A percentile compares a stretch with the other conserved stretches of the same genome.
These are phyloP conservation scores for Phytopythium oedochilum DNA, from an alignment of 352 stramenopile genomes.

Conservation along the genomic window DNA sequence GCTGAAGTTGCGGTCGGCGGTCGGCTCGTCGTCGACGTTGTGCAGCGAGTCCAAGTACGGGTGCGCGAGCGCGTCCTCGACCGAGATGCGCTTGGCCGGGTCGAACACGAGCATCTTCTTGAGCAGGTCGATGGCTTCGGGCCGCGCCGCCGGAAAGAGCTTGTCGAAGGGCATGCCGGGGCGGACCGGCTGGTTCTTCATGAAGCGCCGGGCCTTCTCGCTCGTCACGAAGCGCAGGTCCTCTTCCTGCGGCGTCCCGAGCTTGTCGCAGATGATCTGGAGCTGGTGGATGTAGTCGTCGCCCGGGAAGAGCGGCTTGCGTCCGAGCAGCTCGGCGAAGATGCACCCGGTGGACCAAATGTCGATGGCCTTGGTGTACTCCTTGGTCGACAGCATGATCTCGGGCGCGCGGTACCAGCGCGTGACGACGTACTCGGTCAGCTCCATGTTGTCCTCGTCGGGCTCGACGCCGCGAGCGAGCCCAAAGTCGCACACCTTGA, in stretches of 20 bases:
- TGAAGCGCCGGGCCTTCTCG: slow-evolving; percentile 84
- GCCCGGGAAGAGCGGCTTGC: slow-evolving; percentile 90
- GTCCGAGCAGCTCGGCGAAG: slow-evolving; percentile 89
- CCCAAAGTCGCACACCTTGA: slow-evolving; percentile 92
- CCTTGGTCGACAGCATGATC: slow-evolving; percentile 95
- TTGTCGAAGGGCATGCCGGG: slow-evolving; percentile 62
- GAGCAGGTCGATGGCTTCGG: slow-evolving; percentile 71
- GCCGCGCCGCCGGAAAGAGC: slow-evolving; percentile 70
- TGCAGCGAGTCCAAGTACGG: slow-evolving; percentile 90
- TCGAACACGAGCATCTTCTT: slow-evolving; percentile 89
- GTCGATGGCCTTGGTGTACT: slow-evolving; percentile 97
- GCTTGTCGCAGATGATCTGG: slow-evolving; percentile 92
- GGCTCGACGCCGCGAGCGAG: slow-evolving; percentile 81
- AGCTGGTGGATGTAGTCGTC: slow-evolving; percentile 99
- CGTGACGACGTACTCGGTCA: slow-evolving; percentile 93
- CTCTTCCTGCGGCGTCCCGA: slow-evolving; percentile 82
- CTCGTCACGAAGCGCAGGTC: slow-evolving; percentile 91
- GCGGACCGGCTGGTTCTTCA: slow-evolving; percentile 80
- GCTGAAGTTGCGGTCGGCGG: slow-evolving; percentile 68
- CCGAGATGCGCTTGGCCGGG: slow-evolving; percentile 86
- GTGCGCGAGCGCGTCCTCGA: slow-evolving; percentile 90
- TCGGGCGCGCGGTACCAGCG: slow-evolving; percentile 92
- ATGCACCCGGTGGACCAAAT: slow-evolving; percentile 95
- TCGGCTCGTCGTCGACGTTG: slow-evolving; percentile 90
- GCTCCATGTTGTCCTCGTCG: slow-evolving; percentile 85